These are phyloP conservation scores for Aspergillus cejpii DNA, from an alignment of 2,329 filamentous ascomycete genomes.

Conservation along the genomic window DNA sequence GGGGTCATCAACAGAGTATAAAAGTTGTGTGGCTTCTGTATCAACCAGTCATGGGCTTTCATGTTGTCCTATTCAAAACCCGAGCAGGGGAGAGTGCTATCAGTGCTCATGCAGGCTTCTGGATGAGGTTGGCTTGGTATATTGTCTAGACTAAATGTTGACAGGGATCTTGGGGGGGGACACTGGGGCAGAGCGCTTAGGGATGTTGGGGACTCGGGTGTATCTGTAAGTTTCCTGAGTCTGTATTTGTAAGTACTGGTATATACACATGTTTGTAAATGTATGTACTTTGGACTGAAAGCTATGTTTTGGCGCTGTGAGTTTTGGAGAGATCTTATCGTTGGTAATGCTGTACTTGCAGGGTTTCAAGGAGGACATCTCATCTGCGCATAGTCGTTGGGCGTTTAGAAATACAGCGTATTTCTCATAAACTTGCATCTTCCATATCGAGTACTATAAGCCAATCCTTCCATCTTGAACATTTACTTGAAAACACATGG, in stretches of 20 bases:
- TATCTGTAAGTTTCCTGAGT: neutral
- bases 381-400: too few relatives aligned
- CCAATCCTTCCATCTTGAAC: neutral
- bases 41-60: neutral
- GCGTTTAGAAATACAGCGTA: too few relatives aligned
- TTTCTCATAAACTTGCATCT: too few relatives aligned
- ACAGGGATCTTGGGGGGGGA: neutral
- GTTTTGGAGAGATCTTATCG: neutral
- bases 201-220: neutral
- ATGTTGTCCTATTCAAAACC: neutral
- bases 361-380: neutral
- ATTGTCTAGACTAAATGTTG: neutral
- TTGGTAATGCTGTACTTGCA: neutral
- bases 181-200: conserved; percentile 1
- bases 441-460: neutral
- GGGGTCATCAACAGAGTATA: too few relatives aligned
- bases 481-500: neutral
- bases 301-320: neutral
- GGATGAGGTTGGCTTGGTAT: neutral
- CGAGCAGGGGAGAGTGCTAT: neutral
- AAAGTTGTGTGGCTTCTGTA: neutral
- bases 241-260: neutral
- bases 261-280: neutral
- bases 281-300: neutral
- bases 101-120: neutral